Evolutionary conservation across 2,329 filamentous ascomycete species (phyloP).

Genomic region (Cladobotryum protrusum): DNA sequence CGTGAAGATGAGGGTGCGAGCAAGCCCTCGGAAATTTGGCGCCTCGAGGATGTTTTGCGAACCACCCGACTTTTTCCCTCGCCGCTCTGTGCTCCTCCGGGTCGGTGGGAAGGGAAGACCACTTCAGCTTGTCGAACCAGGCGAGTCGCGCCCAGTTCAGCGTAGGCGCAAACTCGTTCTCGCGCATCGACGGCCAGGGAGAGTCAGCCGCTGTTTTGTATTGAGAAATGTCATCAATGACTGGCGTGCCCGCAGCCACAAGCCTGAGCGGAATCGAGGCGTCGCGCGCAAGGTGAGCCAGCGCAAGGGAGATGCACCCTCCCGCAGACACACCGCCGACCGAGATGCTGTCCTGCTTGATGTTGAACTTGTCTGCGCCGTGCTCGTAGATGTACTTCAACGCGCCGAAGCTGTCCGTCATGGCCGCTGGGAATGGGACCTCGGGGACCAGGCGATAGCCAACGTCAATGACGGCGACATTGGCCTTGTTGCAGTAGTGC

Average conservation of each 20-base stretch:
- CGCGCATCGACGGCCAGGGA: conserved; percentile 34
- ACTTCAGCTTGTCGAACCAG: conserved; percentile 34
- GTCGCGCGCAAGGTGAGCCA: conserved; percentile 37
- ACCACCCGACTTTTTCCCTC: conserved; percentile 19
- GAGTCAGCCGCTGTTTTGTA: conserved; percentile 30
- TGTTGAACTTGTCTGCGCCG: conserved; percentile 31
- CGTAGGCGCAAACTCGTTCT: conserved; percentile 37
- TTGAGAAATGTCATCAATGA: conserved; percentile 34
- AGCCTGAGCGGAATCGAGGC: conserved; percentile 30
- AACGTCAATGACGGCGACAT: conserved; percentile 43
- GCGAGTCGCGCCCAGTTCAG: conserved; percentile 38
- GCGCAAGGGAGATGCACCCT: conserved; percentile 31
- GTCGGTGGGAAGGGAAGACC: conserved; percentile 19
- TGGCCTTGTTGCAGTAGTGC: conserved; percentile 38
- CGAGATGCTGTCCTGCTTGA: conserved; percentile 32
- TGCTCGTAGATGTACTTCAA: conserved; percentile 33
- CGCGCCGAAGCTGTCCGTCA: conserved; percentile 43
- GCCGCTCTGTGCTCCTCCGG: conserved; percentile 10
- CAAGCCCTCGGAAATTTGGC: conserved; percentile 26
- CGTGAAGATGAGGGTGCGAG: conserved; percentile 36
- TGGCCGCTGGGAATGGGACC: conserved; percentile 39
- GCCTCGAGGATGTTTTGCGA: conserved; percentile 31
- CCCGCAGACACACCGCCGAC: conserved; percentile 42
- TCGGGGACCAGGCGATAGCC: conserved; percentile 48
- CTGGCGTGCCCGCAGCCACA: conserved; percentile 34